A percentile compares a stretch with the other conserved stretches of the same genome.
Conservation (phyloP, 441 rosid species). For the Erodium chrysanthum region DNA sequence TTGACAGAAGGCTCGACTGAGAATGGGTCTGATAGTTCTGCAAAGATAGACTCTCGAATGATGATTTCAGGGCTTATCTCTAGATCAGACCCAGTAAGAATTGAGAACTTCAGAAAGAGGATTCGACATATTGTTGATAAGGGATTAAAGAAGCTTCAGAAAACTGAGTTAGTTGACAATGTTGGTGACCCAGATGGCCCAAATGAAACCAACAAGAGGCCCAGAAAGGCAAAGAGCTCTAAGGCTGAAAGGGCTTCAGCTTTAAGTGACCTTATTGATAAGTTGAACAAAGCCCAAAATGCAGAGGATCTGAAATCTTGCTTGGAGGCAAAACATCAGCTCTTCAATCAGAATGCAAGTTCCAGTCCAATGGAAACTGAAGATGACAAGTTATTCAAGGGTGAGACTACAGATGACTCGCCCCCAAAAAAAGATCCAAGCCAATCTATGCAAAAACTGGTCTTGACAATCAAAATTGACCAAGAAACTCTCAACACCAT, state of each 20-base stretch:
- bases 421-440: constrained; percentile 19
- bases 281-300: constrained; percentile 2
- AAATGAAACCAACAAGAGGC: constrained; percentile 19
- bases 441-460: constrained; percentile 29
- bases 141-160: constrained; percentile 51
- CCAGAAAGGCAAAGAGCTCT: constrained; percentile 27
- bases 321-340: constrained; percentile 51
- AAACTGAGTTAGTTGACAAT: constrained; percentile 18
- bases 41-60: constrained; percentile 23
- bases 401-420: constrained; percentile 22
- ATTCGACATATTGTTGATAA: constrained; percentile 42
- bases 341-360: constrained; percentile 16
- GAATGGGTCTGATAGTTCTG: constrained; percentile 25
- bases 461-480: constrained; percentile 38
- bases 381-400: constrained; percentile 17
- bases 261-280: constrained; percentile 36
- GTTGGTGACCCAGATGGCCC: constrained; percentile 19
- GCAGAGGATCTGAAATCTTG: constrained; percentile 21
- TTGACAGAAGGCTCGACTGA: constrained; percentile 26
- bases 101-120: constrained; percentile 44
- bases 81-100: constrained; percentile 36
- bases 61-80: constrained; percentile 33
- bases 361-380: constrained; percentile 15
- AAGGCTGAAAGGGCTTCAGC: constrained; percentile 44
- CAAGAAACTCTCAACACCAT: constrained; percentile 37